Evolutionary conservation across 177 flowering plant genomes (phyloP), one percentile per base, ranked within the genome.

Genomic region (Tripterygium wilfordii): DNA sequence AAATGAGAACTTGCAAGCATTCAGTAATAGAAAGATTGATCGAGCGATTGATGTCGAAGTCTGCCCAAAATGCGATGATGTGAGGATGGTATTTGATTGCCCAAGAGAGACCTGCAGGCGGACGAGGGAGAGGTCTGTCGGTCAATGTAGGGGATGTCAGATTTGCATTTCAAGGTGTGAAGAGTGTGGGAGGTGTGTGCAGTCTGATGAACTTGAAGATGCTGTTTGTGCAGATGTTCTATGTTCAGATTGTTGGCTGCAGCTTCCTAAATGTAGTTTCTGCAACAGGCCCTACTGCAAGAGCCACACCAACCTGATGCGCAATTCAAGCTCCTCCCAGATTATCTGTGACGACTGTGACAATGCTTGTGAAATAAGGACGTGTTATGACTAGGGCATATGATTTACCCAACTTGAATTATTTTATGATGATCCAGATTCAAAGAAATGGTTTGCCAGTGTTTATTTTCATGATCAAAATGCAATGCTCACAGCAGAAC

Each of bases 131-230:
- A 36, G n/a, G 14, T 32, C 23, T 14, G 7, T 21, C 41, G 29
- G 8, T 12, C 49, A 39, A 23, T 91, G 98, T 38, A 63, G 72
- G 38, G 95, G 76, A 4, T 91, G 96, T n/a, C n/a, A n/a, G n/a
- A n/a, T n/a, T n/a, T n/a, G 98, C 59, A 64, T 83, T 43, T 64
- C 73, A 4, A 79, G 96, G 71, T 91, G 98, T 32, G 74, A 52
- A 33, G 80, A 68, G 50, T 90, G 98, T 39, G 85, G 98, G 1
- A 64, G 61, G 23, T 90, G 96, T 27, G 45, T 77, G 0, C 59
- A 39, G 8, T 29, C 5, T 33, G 80, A 69, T 3, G 86, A 78
- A 31, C 5, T 35, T n/a, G n/a, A n/a, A 36, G 82, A 76, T 19
- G 62, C 79, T 15, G 62, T 50, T 5, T 87, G 96, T 49, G 50